Base-by-base conservation (phyloP, 1,284 basidiomycete species). In the Cryptococcus sp. region DNA sequence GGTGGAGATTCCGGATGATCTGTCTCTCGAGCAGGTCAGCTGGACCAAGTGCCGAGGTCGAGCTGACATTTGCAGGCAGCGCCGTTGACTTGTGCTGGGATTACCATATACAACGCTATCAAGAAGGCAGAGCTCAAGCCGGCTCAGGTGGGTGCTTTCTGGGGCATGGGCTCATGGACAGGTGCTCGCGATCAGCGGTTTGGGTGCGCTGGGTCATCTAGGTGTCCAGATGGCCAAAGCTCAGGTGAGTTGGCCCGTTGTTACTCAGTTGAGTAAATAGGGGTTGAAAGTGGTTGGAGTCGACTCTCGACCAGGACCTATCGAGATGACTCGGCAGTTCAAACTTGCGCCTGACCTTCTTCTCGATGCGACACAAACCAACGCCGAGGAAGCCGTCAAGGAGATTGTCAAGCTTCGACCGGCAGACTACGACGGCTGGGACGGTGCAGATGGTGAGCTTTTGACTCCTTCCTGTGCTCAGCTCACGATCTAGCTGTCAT, bases 191-290 rank as follows among this genome's bases (percentile, higher is more conserved):
- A 62, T 64, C 34, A 59, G 54, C 31, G 62, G 62, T 0, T 26
- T 64, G 9, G 62, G 62, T 4, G 58, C 60, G 2, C 41, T 64
- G 5, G 62, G 62, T 1, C 49, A 51, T 34, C 45, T 64, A 5
- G 62, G 62, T 14, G 56, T 58, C 19, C 62, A 64, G 33, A 56
- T 64, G 45, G 60, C 57, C 16, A 64, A 62, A 36, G 62, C 58
- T 10, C 43, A 59, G 52, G 62, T 64, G 31, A 36, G 60, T 46
- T 22, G 7, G 10, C 9, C 19, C 37, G 16, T 36, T 32, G 18
- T 23, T 43, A 5, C 19, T 10, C 7, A 9, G 4, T 0, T 40
- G n/a, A 22, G 19, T 5, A 12, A 18, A 3, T 23, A 59, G 57
- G 57, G 57, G 6, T 43, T 54, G 25, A 56, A 52, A 34, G 57